Conservation (phyloP, 2,329 filamentous ascomycete species). For the Dactylellina leptospora region DNA sequence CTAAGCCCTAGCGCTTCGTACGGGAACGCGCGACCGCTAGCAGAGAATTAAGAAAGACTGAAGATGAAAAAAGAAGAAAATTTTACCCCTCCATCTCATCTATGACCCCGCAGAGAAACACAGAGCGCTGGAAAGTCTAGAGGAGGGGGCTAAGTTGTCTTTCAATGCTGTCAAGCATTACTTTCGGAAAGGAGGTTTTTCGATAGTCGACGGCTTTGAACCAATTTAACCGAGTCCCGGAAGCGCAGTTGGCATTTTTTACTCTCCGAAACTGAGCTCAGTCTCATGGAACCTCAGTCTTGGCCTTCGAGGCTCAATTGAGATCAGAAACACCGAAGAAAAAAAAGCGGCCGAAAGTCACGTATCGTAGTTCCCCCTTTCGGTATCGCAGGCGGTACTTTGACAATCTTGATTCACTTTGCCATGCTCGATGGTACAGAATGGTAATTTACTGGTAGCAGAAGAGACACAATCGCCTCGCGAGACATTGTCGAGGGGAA, state of each 20-base stretch:
- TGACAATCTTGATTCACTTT: constrained; percentile 27
- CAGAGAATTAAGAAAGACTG: constrained; percentile 1
- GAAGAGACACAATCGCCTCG: constrained; percentile 35
- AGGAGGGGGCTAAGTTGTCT: constrained; percentile 2
- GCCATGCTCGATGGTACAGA: no score
- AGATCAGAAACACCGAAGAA: constrained; percentile 14
- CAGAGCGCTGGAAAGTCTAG: constrained; percentile 11
- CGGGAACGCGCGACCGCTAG: background rate
- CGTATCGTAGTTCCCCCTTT: constrained; percentile 4
- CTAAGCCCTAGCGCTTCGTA: constrained; percentile 8
- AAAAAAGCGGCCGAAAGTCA: constrained; percentile 20
- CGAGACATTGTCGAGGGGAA: constrained; percentile 39
- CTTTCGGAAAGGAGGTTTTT: constrained; percentile 31
- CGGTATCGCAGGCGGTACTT: background rate
- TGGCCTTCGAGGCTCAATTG: constrained; percentile 35
- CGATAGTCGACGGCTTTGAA: constrained; percentile 23
- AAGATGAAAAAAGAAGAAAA: background rate
- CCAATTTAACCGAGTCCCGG: constrained; percentile 52
- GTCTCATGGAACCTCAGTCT: constrained; percentile 24
- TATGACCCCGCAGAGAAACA: constrained; percentile 39
- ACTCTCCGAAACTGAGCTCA: constrained; percentile 51
- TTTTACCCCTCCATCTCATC: constrained; percentile 36
- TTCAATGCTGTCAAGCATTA: background rate
- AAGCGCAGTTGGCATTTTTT: constrained; percentile 38
- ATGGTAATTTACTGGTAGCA: no score